Conservation (phyloP, 208 protist species). For the Trypanosoma platydactyli region DNA sequence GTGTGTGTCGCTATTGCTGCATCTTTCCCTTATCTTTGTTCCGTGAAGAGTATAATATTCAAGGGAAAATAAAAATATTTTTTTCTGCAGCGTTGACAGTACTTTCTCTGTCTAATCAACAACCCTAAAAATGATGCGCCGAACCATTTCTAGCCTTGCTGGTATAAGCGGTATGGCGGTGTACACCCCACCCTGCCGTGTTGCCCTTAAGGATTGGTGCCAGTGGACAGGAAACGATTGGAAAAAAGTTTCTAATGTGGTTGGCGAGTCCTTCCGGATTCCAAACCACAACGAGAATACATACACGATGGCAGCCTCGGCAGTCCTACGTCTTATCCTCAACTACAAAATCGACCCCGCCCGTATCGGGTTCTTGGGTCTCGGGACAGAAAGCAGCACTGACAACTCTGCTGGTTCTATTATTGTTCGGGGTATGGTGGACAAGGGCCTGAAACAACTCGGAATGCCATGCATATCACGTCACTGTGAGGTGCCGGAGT, state of each 20-base stretch:
- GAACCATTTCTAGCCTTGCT: slow-evolving; percentile 41
- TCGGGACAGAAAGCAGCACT: slow-evolving; percentile 87
- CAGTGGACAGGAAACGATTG: slow-evolving; percentile 90
- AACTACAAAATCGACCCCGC: slow-evolving; percentile 84
- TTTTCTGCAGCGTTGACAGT: too few relatives aligned
- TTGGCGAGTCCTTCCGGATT: slow-evolving; percentile 89
- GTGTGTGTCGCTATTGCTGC: too few relatives aligned
- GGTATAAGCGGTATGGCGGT: slow-evolving; percentile 87
- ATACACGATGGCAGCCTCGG: slow-evolving; percentile 92
- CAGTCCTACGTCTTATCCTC: slow-evolving; percentile 85
- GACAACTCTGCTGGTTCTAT: slow-evolving; percentile 92
- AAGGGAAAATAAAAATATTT: too few relatives aligned
- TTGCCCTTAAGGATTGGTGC: slow-evolving; percentile 87
- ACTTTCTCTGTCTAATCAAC: too few relatives aligned
- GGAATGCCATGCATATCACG: slow-evolving; percentile 70
- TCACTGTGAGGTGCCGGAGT: slow-evolving; percentile 90
- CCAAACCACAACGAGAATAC: slow-evolving; percentile 83
- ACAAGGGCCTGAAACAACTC: slow-evolving; percentile 75
- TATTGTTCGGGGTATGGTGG: slow-evolving; percentile 90
- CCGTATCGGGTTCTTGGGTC: slow-evolving; percentile 84
- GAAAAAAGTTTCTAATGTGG: slow-evolving; percentile 87
- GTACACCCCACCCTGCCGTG: slow-evolving; percentile 82
- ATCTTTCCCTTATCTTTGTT: too few relatives aligned
- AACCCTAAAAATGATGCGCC: slow-evolving; percentile 35
- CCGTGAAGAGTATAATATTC: too few relatives aligned